Evolutionary conservation across 768 basidiomycete species (phyloP), one percentile per base, ranked within the genome.

Genomic region (Tylopilus sp.): DNA sequence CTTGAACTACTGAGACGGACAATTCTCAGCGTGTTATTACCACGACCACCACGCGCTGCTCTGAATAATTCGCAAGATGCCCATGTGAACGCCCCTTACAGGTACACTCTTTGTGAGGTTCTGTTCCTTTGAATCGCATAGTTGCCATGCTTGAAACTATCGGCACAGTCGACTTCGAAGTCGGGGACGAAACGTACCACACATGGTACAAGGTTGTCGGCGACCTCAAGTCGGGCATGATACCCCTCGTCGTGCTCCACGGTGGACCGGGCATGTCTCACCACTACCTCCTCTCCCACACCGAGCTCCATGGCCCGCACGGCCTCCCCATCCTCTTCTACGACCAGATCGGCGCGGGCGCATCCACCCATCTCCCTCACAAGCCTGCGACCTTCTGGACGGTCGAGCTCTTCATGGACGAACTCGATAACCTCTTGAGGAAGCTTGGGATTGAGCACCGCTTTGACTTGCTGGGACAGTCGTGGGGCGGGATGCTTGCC

Each of bases 401-500:
- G 17, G 64, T 72, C 43, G 70, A 75, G 17, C 70, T 83, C 6
- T 82, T 80, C 69, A 58, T 78, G 39, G 73, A 74, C 17, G 77
- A 83, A 66, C 74, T 83, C 26, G 67, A 70, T 33, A 79, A 79
- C 52, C 56, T 82, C n/a, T 40, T 80, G 30, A 45, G 50, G 4
- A 60, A 75, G 33, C 66, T 82, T 21, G 70, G 64, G 1, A 70
- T 81, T 48, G 42, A 66, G 18, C 61, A 66, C 13, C 58, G 58
- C 77, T 35, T 35, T 18, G 36, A 36, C 36, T 18, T 36, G 36
- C 15, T 36, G 3, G 81, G 81, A 0, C 79, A 81, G 28, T 79
- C 78, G 3, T 82, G 80, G 80, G 80, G 81, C 10, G 79, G 76
- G 0, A 77, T 79, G 63, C 69, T 82, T 11, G 77, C 68, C 0